Conservation (phyloP, 2,329 filamentous ascomycete species). For the Botrytis byssoidea region DNA sequence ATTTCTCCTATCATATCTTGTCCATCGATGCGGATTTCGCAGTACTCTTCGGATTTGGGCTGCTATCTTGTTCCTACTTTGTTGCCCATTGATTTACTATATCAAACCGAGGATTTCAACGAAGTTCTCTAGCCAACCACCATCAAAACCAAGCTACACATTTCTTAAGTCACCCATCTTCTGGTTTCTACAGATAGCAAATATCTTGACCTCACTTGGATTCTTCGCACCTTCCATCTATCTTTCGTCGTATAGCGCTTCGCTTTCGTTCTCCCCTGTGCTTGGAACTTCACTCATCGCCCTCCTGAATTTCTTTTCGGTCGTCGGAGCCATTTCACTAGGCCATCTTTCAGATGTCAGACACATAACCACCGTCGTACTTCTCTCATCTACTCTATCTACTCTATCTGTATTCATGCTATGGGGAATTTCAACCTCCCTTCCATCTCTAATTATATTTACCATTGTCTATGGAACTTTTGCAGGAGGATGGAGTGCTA, state of each 20-base stretch:
- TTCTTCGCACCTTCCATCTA: slow-evolving; percentile 57
- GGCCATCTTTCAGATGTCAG: slow-evolving; percentile 45
- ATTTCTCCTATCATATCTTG: slow-evolving; percentile 43
- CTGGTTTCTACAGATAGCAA: slow-evolving; percentile 51
- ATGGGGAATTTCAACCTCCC: slow-evolving; percentile 52
- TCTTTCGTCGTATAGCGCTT: slow-evolving; percentile 49
- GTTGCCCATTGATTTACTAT: slow-evolving; percentile 51
- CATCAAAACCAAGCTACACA: slow-evolving; percentile 20
- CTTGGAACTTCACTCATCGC: slow-evolving; percentile 49
- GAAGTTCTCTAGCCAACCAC: slow-evolving; percentile 18
- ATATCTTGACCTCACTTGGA: slow-evolving; percentile 52
- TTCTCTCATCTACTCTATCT: slow-evolving; percentile 51
- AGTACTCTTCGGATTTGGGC: slow-evolving; percentile 44
- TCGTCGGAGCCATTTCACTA: slow-evolving; percentile 44
- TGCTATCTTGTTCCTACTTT: slow-evolving; percentile 41
- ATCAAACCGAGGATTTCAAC: slow-evolving; percentile 55
- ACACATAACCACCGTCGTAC: slow-evolving; percentile 46
- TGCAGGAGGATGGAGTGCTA: slow-evolving; percentile 53
- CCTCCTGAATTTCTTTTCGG: slow-evolving; percentile 49
- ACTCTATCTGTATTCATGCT: slow-evolving; percentile 50
- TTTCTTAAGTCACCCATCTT: slow-evolving; percentile 49
- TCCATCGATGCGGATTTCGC: slow-evolving; percentile 43
- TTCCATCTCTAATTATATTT: slow-evolving; percentile 49
- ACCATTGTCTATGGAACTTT: slow-evolving; percentile 57
- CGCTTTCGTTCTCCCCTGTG: slow-evolving; percentile 43